Percentiles rank a stretch among this genome's conserved stretches.
Evolutionary conservation across 805 yeast genomes (phyloP).

Genomic region (Saccharomycopsis lassenensis): DNA sequence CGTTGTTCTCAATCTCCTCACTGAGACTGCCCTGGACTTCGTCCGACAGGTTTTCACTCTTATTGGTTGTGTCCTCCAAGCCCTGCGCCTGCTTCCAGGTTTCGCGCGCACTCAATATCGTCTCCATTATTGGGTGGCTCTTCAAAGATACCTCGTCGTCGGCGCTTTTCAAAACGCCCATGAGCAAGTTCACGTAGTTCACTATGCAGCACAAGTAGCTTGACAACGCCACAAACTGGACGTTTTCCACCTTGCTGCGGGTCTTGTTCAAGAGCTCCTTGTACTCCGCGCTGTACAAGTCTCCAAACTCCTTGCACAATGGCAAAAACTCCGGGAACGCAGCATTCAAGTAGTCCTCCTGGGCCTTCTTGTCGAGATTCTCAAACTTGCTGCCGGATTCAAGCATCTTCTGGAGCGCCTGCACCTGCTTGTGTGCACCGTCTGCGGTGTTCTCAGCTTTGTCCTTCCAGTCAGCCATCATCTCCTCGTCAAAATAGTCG

Average conservation of each 20-base stretch:
- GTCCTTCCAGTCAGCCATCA: slow-evolving; percentile 69
- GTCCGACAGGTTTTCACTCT: slow-evolving; percentile 22
- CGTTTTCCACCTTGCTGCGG: slow-evolving; percentile 28
- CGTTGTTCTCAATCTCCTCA: slow-evolving; percentile 9
- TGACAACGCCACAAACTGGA: slow-evolving; percentile 60
- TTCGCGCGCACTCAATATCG: slow-evolving; percentile 70
- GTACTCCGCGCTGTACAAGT: slow-evolving; percentile 32
- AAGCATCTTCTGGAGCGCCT: slow-evolving; percentile 24
- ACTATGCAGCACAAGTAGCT: slow-evolving; percentile 72
- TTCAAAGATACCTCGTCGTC: slow-evolving; percentile 48
- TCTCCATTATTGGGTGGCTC: slow-evolving; percentile 84
- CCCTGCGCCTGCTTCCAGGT: slow-evolving; percentile 78
- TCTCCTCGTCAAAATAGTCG: slow-evolving; percentile 68
- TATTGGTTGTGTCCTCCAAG: slow-evolving; percentile 30
- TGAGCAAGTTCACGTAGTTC: slow-evolving; percentile 68
- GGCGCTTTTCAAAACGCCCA: slow-evolving; percentile 41
- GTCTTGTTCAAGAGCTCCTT: slow-evolving; percentile 22
- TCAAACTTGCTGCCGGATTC: slow-evolving; percentile 34
- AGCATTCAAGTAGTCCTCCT: slow-evolving; percentile 41
- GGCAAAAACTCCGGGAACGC: slow-evolving; percentile 81
- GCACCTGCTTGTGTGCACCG: slow-evolving; percentile 22
- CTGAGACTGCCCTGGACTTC: slow-evolving; percentile 19
- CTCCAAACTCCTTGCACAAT: slow-evolving; percentile 47
- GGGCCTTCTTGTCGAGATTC: slow-evolving; percentile 41
- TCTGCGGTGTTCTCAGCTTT: slow-evolving; percentile 26